Conservation (phyloP, 257 asterid species). For the Plectranthus barbatus region DNA sequence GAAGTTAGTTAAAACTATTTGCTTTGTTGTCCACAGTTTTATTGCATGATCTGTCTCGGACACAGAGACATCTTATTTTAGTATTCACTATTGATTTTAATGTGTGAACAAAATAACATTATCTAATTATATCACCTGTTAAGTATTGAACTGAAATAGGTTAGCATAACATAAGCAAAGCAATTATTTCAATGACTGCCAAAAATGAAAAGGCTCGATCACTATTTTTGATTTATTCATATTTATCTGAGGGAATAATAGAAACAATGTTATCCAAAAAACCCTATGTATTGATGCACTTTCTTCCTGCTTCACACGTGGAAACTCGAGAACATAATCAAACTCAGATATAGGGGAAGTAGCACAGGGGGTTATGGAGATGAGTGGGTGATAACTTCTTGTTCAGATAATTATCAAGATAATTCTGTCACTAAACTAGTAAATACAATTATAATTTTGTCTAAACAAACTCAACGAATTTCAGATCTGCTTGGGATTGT, state of each 20-base stretch:
- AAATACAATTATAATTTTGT: no score
- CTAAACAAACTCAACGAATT: no score
- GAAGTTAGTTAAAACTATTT: neutral
- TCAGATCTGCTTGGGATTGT: no score
- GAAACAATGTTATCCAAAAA: neutral
- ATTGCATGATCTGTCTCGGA: neutral
- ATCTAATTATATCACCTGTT: neutral
- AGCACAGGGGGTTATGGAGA: no score
- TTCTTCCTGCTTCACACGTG: no score
- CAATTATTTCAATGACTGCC: neutral
- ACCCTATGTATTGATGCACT: no score
- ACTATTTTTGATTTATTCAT: neutral
- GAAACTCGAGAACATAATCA: no score
- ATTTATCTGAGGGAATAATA: neutral
- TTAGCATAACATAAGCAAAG: neutral
- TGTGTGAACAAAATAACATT: neutral
- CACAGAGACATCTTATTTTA: neutral
- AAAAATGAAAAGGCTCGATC: neutral
- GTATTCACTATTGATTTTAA: neutral
- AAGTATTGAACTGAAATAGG: neutral
- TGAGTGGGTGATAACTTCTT: no score
- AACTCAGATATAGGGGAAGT: no score
- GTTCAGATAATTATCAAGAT: no score
- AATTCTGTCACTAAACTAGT: no score
- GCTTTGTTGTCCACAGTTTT: neutral